Conservation (phyloP, 345 rosid genomes). For the Hibiscus mutabilis region DNA sequence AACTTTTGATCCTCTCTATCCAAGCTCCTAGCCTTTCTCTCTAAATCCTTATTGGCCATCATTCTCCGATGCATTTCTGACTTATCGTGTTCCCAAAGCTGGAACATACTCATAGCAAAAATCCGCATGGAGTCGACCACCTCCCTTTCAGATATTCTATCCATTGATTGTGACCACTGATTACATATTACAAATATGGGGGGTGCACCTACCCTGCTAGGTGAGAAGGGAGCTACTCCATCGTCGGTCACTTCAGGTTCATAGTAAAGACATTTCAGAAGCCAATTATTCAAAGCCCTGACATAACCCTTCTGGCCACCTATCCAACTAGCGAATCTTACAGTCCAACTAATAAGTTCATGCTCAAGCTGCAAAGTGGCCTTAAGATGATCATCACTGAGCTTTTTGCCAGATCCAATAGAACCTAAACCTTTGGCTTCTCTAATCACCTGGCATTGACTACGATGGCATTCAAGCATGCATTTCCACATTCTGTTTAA, state of each 20-base stretch:
- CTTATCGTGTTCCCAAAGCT: constrained; percentile 79
- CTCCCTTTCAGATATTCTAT: constrained; percentile 76
- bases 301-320: constrained; percentile 71
- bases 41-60: constrained; percentile 55
- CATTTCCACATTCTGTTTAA: constrained; percentile 88
- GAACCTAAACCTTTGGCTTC: constrained; percentile 63
- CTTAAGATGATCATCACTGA: constrained; percentile 54
- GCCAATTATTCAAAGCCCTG: constrained; percentile 79
- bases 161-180: constrained; percentile 89
- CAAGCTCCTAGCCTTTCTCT: constrained; percentile 49
- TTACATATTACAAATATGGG: constrained; percentile 84
- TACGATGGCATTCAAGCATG: constrained; percentile 85
- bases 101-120: constrained; percentile 57
- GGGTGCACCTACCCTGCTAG: constrained; percentile 94
- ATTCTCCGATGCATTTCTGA: constrained; percentile 40
- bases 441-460: constrained; percentile 64
- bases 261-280: constrained; percentile 63
- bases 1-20: constrained; percentile 81
- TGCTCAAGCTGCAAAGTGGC: constrained; percentile 66
- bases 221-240: constrained; percentile 81
- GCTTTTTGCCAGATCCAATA: constrained; percentile 52
- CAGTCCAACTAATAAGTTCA: constrained; percentile 71
- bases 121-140: constrained; percentile 66
- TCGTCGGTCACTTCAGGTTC: constrained; percentile 92
- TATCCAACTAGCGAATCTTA: constrained; percentile 69